Percentiles rank a stretch among this genome's conserved stretches.
phyloP scores from a whole-genome alignment of 495 filamentous ascomycete genomes.

The Cudoniella acicularis region DNA sequence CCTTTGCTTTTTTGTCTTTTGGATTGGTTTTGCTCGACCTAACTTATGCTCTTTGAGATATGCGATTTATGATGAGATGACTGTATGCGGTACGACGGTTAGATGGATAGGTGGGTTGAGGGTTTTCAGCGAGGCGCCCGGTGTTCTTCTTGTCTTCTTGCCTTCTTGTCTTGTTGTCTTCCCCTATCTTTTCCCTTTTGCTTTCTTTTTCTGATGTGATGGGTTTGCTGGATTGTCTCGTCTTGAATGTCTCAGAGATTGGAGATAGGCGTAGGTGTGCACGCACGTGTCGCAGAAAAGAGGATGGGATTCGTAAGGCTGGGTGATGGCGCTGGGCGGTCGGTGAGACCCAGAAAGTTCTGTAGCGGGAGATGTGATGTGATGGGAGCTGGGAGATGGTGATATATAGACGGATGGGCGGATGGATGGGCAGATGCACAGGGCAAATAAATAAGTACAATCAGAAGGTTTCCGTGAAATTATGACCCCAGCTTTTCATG shows the following conservation, averaged over 20 bases:
- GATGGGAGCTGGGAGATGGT: too few relatives aligned
- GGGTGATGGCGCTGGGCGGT: too few relatives aligned
- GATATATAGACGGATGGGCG: too few relatives aligned
- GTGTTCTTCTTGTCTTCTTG: not conserved
- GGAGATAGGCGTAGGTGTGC: too few relatives aligned
- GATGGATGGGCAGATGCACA: not conserved
- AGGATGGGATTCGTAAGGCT: too few relatives aligned
- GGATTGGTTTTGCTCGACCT: not conserved
- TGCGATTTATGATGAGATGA: not conserved
- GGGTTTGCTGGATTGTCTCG: too few relatives aligned
- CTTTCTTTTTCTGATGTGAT: not conserved
- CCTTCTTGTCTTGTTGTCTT: not conserved
- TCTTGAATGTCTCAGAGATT: too few relatives aligned
- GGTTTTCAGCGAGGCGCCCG: not conserved
- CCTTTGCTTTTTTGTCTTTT: not conserved
- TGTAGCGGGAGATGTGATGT: too few relatives aligned
- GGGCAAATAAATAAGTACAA: not conserved
- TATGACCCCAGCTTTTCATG: not conserved
- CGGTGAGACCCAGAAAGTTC: too few relatives aligned
- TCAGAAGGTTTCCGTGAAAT: too few relatives aligned
- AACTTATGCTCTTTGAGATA: not conserved
- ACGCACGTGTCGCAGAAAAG: too few relatives aligned
- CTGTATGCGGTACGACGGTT: not conserved
- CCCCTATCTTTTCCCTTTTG: not conserved
- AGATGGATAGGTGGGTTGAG: not conserved